These are phyloP conservation scores for Kalaharituber pfeilii DNA, from an alignment of 2,329 filamentous ascomycete genomes.

Conservation along the genomic window DNA sequence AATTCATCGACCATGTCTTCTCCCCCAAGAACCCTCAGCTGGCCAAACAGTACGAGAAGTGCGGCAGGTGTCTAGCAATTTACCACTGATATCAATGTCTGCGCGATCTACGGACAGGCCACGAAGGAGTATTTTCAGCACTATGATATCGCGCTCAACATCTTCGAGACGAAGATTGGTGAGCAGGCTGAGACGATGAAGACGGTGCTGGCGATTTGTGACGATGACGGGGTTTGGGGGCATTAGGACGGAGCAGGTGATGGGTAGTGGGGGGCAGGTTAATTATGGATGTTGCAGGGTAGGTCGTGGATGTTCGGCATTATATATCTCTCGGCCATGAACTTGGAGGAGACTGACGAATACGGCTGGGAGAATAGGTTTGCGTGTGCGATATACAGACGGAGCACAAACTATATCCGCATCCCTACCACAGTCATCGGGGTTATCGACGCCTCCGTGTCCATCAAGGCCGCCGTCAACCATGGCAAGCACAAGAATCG, in stretches of 20 bases:
- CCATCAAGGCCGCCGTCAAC: constrained; percentile 64
- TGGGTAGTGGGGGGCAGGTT: constrained; percentile 47
- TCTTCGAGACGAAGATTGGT: constrained; percentile 57
- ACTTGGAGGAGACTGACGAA: constrained; percentile 32
- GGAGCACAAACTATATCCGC: constrained; percentile 57
- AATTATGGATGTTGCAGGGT: constrained; percentile 59
- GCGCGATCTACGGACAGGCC: constrained; percentile 46
- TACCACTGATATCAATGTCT: constrained; percentile 55
- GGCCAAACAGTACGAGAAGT: constrained; percentile 46
- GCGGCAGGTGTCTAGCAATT: constrained; percentile 49
- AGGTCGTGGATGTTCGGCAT: constrained; percentile 32
- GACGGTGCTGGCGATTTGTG: constrained; percentile 49
- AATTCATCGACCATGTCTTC: constrained; percentile 54
- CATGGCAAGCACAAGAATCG: constrained; percentile 62
- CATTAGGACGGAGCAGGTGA: constrained; percentile 38
- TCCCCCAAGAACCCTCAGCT: constrained; percentile 42
- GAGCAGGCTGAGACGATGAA: constrained; percentile 60
- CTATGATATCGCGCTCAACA: constrained; percentile 42
- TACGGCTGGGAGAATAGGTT: constrained; percentile 31
- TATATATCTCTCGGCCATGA: constrained; percentile 28
- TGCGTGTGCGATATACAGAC: constrained; percentile 52
- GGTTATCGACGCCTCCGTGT: constrained; percentile 56
- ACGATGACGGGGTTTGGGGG: constrained; percentile 58
- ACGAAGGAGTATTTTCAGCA: constrained; percentile 52
- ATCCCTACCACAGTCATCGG: constrained; percentile 60